Evolutionary conservation across 306 rosid genomes (phyloP).

Genomic region (Quercus berberidifolia): DNA sequence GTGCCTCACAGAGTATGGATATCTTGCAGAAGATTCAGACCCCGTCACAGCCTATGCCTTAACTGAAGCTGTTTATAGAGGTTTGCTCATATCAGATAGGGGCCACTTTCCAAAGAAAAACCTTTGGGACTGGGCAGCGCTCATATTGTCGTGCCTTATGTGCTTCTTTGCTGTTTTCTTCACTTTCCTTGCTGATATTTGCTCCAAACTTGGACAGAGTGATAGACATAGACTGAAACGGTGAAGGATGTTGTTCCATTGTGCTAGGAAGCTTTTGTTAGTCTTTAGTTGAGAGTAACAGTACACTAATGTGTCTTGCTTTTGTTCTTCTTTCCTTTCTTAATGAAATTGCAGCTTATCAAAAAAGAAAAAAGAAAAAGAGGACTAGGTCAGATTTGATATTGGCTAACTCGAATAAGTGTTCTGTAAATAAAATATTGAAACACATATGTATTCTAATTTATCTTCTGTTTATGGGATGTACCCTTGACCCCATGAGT

Average conservation of each 20-base stretch:
- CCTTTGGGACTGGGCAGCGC: conserved; percentile 21
- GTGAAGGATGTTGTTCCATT: background rate
- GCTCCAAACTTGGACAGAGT: conserved; percentile 23
- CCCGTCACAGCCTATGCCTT: conserved; percentile 41
- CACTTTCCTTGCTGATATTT: conserved; percentile 31
- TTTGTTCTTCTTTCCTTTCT: too few species aligned
- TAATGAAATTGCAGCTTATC: too few species aligned
- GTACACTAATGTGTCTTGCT: background rate
- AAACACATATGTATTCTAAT: background rate
- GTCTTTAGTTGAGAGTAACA: background rate
- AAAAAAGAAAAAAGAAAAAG: too few species aligned
- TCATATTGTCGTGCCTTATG: conserved; percentile 24
- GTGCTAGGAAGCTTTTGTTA: background rate
- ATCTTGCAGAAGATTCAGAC: conserved; percentile 39
- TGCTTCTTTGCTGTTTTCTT: conserved; percentile 31
- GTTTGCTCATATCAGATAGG: conserved; percentile 36
- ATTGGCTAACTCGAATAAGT: background rate
- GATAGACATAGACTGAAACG: conserved; percentile 11
- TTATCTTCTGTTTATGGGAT: background rate
- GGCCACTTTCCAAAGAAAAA: conserved; percentile 32
- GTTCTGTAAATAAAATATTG: background rate
- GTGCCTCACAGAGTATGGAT: conserved; percentile 40
- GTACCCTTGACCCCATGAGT: background rate
- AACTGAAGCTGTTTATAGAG: conserved; percentile 37
- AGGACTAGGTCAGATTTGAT: background rate